Percentiles rank a stretch among this genome's conserved stretches.
Conservation (phyloP, 345 rosid species). For the Orychophragmus violaceus region DNA sequence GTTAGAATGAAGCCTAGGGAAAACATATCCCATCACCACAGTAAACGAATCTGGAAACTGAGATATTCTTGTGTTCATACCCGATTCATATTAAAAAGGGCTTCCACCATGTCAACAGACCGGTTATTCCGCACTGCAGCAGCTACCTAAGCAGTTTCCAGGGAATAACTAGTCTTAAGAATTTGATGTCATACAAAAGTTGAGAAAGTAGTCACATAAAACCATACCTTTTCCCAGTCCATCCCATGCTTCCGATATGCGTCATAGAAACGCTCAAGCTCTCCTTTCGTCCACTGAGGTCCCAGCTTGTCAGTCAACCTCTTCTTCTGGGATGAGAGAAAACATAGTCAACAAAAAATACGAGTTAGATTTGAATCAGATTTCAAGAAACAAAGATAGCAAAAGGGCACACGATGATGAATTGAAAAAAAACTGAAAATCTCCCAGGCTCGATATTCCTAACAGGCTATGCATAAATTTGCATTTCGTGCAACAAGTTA, state of each 20-base stretch:
- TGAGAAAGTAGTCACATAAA: background rate
- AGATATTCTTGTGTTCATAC: slow-evolving; percentile 30
- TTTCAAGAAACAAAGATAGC: slow-evolving; percentile 1
- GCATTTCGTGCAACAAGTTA: no score
- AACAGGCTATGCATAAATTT: no score
- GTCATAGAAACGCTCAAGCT: slow-evolving; percentile 79
- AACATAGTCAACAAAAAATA: background rate
- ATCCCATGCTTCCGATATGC: slow-evolving; percentile 69
- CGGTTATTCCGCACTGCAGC: slow-evolving; percentile 48
- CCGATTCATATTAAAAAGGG: slow-evolving; percentile 76
- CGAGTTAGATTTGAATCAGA: background rate
- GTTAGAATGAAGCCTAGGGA: background rate
- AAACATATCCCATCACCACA: no score
- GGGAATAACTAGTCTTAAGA: background rate
- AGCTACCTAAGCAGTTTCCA: slow-evolving; percentile 51
- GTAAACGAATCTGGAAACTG: no score
- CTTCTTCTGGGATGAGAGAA: slow-evolving; percentile 44
- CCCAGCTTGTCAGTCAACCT: slow-evolving; percentile 79
- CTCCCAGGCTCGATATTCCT: no score
- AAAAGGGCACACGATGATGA: no score
- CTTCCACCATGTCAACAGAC: slow-evolving; percentile 83
- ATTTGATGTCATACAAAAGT: background rate
- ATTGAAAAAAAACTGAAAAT: no score
- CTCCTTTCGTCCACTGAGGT: slow-evolving; percentile 81
- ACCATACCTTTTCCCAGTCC: slow-evolving; percentile 82